Evolutionary conservation across 208 protist species (phyloP).

Genomic region (Zelonia costaricensis): DNA sequence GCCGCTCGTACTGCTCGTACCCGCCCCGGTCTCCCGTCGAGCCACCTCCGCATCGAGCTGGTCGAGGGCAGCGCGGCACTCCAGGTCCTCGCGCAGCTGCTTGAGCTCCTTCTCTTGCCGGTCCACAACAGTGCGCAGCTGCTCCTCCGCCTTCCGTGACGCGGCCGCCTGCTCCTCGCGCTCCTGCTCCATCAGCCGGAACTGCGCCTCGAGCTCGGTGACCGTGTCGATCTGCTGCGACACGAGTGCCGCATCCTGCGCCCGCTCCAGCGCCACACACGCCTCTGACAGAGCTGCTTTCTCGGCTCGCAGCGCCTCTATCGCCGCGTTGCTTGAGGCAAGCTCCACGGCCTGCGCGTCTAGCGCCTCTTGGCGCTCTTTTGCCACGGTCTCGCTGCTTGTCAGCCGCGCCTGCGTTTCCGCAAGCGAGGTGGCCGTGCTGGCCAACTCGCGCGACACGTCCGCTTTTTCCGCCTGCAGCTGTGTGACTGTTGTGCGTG

Average conservation of each 20-base stretch:
- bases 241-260: not conserved
- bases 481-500: not conserved
- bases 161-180: conserved; percentile 8
- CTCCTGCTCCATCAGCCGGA: conserved; percentile 29
- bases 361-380: too few relatives aligned
- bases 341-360: too few relatives aligned
- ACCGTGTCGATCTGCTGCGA: conserved; percentile 21
- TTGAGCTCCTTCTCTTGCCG: conserved; percentile 24
- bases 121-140: conserved; percentile 15
- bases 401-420: too few relatives aligned
- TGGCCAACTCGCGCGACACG: too few relatives aligned
- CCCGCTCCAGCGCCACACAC: not conserved
- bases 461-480: not conserved
- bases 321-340: too few relatives aligned
- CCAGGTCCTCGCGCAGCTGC: conserved; percentile 47
- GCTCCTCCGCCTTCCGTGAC: conserved; percentile 25
- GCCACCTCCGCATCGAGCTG: conserved; percentile 28
- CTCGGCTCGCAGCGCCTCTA: not conserved
- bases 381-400: too few relatives aligned
- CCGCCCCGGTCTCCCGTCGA: not conserved
- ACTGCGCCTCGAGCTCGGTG: conserved; percentile 24
- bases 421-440: too few relatives aligned
- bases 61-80: conserved; percentile 54
- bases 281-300: not conserved
- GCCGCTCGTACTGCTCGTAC: not conserved